A percentile compares a stretch with the other conserved stretches of the same genome.
Conservation (phyloP, 2,329 filamentous ascomycete genomes). For the Cyphellophora attinorum region DNA sequence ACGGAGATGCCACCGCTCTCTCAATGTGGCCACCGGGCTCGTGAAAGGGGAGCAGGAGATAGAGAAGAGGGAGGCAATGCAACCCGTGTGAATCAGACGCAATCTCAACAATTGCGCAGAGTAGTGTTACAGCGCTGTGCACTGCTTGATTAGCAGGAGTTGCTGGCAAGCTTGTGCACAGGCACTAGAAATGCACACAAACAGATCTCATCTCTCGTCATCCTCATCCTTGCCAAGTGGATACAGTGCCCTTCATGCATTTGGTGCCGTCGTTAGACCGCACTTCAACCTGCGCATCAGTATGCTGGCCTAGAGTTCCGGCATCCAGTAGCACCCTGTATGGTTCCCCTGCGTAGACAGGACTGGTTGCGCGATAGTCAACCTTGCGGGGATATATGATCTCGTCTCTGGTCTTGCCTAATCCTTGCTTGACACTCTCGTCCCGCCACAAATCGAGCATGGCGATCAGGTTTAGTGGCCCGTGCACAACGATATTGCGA, state of each 20-base stretch:
- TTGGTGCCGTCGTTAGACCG: conserved; percentile 19
- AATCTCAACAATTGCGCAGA: too few species aligned
- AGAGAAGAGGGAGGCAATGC: too few species aligned
- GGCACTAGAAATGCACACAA: too few species aligned
- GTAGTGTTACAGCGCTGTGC: too few species aligned
- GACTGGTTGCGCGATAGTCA: conserved; percentile 39
- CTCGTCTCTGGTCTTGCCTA: conserved; percentile 12
- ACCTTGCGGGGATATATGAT: conserved; percentile 31
- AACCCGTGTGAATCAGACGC: too few species aligned
- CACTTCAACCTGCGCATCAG: conserved; percentile 21
- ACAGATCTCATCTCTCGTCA: too few species aligned
- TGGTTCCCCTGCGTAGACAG: conserved; percentile 39
- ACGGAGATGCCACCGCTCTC: too few species aligned
- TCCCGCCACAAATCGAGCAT: conserved; percentile 37
- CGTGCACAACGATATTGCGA: conserved; percentile 33
- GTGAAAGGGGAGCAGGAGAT: too few species aligned
- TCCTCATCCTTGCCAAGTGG: conserved; percentile 14
- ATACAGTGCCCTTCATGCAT: conserved; percentile 24
- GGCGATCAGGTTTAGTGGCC: conserved; percentile 32
- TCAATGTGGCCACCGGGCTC: too few species aligned
- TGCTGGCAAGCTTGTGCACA: too few species aligned
- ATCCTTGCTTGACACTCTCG: conserved; percentile 17
- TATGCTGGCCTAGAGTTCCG: conserved; percentile 15
- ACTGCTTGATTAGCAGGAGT: too few species aligned
- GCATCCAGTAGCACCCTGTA: conserved; percentile 35